Base-by-base conservation (phyloP, 2,329 filamentous ascomycete species). In the Parastagonospora nodorum region DNA sequence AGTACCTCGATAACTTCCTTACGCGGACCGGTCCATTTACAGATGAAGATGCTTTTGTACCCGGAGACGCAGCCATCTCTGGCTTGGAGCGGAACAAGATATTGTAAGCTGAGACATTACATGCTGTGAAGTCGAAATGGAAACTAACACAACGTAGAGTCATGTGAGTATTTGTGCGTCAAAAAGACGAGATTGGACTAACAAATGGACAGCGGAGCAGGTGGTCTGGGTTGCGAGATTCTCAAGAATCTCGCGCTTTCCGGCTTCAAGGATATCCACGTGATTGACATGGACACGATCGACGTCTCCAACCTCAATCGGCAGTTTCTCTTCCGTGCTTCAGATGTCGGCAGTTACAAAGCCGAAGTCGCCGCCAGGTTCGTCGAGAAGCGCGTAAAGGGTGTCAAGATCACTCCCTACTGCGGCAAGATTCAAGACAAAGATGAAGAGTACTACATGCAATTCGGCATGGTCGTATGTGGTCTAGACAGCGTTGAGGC, bases 261-360 rank as follows among this genome's bases (percentile, higher is more conserved):
- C 2, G 92, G 92, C 27, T 99, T 99, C 79, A 95, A 89, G 74
- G 86, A 96, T 67, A 97, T 99, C 61, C 92, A 99, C 78, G 94
- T 99, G 51, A 97, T 99, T 66, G 94, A 99, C 77, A 99, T 99
- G 94, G 90, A 99, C 75, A 99, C 93, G 1, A 99, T 99, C 74
- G 94, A 99, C 70, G 93, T 99, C 53, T 97, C 92, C 43, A 99
- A 99, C 73, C 83, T 99, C 16, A 99, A 99, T 75, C 88, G 94
- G 36, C 94, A 99, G 68, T 99, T 99, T 69, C 85, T 99, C 51
- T 99, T 99, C 76, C 90, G 94, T 16, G 84, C 92, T 64, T 81
- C 86, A 53, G 94, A 99, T 72, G 93, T 99, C 27, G 94, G 95
- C 32, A 93, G 91, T 67, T 90, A 84, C 62, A 99, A 99, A 77